A percentile compares a stretch with the other conserved stretches of the same genome.
phyloP scores from a whole-genome alignment of 1,284 basidiomycete genomes.

The Heliocybe sulcata region DNA sequence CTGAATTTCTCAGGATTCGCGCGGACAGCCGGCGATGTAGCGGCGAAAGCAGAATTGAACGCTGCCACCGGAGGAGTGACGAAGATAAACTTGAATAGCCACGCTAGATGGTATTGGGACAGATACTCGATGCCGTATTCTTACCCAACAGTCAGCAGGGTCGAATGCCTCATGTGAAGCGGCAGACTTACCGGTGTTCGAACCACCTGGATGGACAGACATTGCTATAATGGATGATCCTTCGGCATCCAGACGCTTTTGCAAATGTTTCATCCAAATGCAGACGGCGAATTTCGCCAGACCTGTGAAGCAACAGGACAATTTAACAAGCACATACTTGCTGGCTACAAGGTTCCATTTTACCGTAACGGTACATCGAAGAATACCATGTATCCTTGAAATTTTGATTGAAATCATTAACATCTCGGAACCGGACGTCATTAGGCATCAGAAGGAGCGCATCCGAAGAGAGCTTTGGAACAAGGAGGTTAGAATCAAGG shows the following conservation, averaged over 20 bases:
- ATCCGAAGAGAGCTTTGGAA: constrained; percentile 5
- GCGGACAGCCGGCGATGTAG: constrained; percentile 7
- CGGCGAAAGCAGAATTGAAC: constrained; percentile 12
- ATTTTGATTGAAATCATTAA: constrained; percentile 21
- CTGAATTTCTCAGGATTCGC: constrained; percentile 10
- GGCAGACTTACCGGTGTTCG: constrained; percentile 10
- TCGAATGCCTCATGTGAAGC: not conserved
- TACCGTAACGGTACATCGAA: constrained; percentile 2
- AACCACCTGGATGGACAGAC: constrained; percentile 11
- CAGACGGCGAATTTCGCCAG: constrained; percentile 10
- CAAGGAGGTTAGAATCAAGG: not conserved
- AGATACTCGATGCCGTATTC: not conserved
- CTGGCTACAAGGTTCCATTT: not conserved
- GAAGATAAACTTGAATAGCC: constrained; percentile 5
- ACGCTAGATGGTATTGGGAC: not conserved
- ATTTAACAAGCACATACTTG: not conserved
- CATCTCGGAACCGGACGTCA: constrained; percentile 23
- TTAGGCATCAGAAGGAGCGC: constrained; percentile 12
- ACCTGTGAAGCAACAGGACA: not conserved
- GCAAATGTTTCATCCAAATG: constrained; percentile 11
- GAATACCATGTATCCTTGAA: not conserved
- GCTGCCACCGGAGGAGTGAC: constrained; percentile 10
- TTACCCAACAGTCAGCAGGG: not conserved
- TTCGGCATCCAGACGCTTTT: constrained; percentile 8
- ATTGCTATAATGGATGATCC: constrained; percentile 8